Conservation (phyloP, 768 basidiomycete species). For the Leccinum variicolor region DNA sequence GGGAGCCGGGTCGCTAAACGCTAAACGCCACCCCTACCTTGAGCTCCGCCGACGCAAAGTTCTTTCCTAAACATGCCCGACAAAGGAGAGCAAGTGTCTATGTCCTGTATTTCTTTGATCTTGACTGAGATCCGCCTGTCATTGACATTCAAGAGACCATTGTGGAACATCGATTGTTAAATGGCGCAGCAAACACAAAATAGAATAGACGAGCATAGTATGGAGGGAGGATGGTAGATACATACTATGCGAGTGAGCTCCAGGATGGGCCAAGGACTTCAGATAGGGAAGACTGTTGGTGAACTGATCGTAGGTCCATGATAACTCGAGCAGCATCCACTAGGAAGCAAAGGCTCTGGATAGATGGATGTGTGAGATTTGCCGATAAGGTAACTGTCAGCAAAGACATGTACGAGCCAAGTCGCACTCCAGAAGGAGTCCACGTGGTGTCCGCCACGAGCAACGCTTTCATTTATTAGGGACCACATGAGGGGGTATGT, state of each 20-base stretch:
- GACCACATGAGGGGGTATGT: no score
- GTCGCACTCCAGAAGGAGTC: neutral
- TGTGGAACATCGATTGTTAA: neutral
- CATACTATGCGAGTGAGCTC: conserved; percentile 16
- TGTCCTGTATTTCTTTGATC: conserved; percentile 45
- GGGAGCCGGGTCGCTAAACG: neutral
- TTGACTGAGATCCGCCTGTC: conserved; percentile 34
- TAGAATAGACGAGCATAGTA: neutral
- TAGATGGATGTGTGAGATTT: neutral
- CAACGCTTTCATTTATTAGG: conserved; percentile 13
- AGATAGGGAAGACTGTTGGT: conserved; percentile 49
- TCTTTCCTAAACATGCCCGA: conserved; percentile 45
- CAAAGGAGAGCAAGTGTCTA: conserved; percentile 48
- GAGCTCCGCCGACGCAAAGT: conserved; percentile 41
- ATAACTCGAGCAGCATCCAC: conserved; percentile 62
- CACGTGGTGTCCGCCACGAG: conserved; percentile 21
- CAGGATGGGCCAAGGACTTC: conserved; percentile 40
- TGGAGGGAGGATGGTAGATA: neutral
- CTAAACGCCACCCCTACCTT: conserved; percentile 20
- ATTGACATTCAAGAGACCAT: neutral
- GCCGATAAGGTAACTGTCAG: conserved; percentile 17
- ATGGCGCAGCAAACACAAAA: neutral
- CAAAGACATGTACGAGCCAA: neutral
- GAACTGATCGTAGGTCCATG: conserved; percentile 50
- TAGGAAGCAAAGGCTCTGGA: conserved; percentile 7